Evolutionary conservation across 331 rosid genomes (phyloP), one percentile per base, ranked within the genome.

Genomic region (Rosa hybrid): DNA sequence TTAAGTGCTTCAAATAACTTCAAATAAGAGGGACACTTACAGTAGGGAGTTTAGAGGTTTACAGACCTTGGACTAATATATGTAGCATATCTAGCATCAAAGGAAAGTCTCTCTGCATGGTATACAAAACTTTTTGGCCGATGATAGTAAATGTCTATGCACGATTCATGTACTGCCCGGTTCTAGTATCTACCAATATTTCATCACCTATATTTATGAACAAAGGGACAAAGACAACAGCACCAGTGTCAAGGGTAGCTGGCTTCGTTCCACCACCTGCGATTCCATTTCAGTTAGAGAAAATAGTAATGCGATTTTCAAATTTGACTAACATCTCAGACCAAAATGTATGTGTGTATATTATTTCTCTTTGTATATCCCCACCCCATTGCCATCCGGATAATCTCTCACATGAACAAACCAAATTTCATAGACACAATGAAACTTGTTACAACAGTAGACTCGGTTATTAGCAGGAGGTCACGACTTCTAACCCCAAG

Each of bases 201-300:
- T 89, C 90, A 2, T 96, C 99, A 6, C 98, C 94, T 13, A 76
- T 20, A 80, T 88, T 93, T 72, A 96, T 79, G 76, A 93, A 96
- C 82, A 91, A 86, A 5, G 99, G 99, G 72, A 91, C 99, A 82
- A 83, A 90, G 56, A 96, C 98, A 42, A 90, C 77, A 42, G 97
- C 88, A 10, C 97, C 98, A 0, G 99, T 96, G 80, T 96, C 98
- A 6, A 96, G 94, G 25, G 97, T 96, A 13, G 98, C 99, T 41
- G 97, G 97, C 90, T 89, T 96, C 71, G 96, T 45, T 80, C 98
- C 99, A 79, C 99, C 99, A 79, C 99, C 99, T 96, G 93, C 78
- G 12, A 71, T 82, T 70, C 77, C 81, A 70, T 79, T 86, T 78
- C 70, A 67, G 53, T 63, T 74, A 16, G 68, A 65, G 76, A 72